Conservation (phyloP, 495 filamentous ascomycete species). For the Xylona heveae region DNA sequence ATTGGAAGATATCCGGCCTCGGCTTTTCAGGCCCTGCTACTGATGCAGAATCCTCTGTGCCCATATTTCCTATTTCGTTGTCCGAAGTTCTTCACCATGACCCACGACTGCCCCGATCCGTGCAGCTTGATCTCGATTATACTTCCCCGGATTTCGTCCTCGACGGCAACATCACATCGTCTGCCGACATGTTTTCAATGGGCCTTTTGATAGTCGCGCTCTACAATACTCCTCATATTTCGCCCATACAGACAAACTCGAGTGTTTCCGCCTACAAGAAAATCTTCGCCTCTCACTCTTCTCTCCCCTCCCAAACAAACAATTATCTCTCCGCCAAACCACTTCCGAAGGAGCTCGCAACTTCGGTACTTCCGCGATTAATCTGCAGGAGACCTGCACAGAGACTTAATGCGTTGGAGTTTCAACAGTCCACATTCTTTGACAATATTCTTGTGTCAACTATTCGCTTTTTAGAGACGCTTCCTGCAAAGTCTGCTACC, state of each 20-base stretch:
- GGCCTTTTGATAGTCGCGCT: slow-evolving; percentile 74
- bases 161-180: slow-evolving; percentile 58
- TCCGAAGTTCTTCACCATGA: slow-evolving; percentile 71
- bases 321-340: slow-evolving; percentile 62
- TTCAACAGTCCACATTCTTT: slow-evolving; percentile 86
- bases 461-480: slow-evolving; percentile 75
- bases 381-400: slow-evolving; percentile 73
- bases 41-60: slow-evolving; percentile 41
- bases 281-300: slow-evolving; percentile 50
- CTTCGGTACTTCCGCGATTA: slow-evolving; percentile 54
- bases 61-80: slow-evolving; percentile 53
- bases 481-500: slow-evolving; percentile 75
- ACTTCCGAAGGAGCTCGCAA: slow-evolving; percentile 56
- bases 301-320: slow-evolving; percentile 55
- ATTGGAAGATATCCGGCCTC: slow-evolving; percentile 93
- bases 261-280: slow-evolving; percentile 66
- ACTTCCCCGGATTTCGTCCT: slow-evolving; percentile 84
- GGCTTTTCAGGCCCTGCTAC: slow-evolving; percentile 68
- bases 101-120: slow-evolving; percentile 56
- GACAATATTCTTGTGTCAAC: slow-evolving; percentile 92
- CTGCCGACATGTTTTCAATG: slow-evolving; percentile 81
- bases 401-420: slow-evolving; percentile 72
- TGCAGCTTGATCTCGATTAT: slow-evolving; percentile 83
- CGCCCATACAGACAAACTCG: slow-evolving; percentile 61
- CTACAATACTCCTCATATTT: slow-evolving; percentile 80